These are phyloP conservation scores for Penicillium expansum DNA, from an alignment of 2,329 filamentous ascomycete species.

Conservation along the genomic window DNA sequence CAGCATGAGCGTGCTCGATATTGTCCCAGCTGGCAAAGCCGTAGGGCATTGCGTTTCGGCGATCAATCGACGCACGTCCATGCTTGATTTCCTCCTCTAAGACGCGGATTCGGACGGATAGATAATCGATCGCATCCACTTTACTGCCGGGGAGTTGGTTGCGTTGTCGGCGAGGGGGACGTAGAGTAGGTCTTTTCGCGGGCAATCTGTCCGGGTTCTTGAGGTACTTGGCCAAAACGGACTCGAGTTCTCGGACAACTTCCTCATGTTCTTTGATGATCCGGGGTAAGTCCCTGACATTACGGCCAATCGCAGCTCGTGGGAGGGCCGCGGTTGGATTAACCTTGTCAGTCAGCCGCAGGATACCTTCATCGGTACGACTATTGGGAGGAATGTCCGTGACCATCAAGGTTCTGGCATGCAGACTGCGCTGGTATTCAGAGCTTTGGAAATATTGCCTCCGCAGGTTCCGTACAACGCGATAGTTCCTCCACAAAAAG, in stretches of 20 bases:
- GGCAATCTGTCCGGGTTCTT: conserved; percentile 82
- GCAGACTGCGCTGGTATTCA: conserved; percentile 84
- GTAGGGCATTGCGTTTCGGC: conserved; percentile 81
- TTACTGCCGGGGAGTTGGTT: conserved; percentile 66
- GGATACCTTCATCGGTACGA: conserved; percentile 80
- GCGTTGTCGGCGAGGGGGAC: conserved; percentile 75
- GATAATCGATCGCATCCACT: conserved; percentile 90
- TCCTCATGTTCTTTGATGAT: conserved; percentile 81
- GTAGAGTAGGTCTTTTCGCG: conserved; percentile 70
- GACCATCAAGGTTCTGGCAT: conserved; percentile 67
- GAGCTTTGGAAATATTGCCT: conserved; percentile 77
- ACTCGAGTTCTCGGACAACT: conserved; percentile 77
- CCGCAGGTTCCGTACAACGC: conserved; percentile 66
- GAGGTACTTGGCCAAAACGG: conserved; percentile 81
- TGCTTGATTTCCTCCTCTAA: conserved; percentile 83
- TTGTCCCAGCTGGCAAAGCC: conserved; percentile 92
- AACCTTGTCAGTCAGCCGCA: conserved; percentile 75
- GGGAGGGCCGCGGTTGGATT: conserved; percentile 76
- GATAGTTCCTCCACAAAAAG: conserved; percentile 91
- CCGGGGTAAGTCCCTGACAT: conserved; percentile 84
- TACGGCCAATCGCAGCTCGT: conserved; percentile 78
- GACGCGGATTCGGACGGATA: conserved; percentile 77
- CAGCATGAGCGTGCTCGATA: conserved; percentile 81
- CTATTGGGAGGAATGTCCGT: conserved; percentile 78
- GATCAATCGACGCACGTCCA: conserved; percentile 77